Conservation (phyloP, 345 rosid genomes). For the Eucalyptus melliodora region DNA sequence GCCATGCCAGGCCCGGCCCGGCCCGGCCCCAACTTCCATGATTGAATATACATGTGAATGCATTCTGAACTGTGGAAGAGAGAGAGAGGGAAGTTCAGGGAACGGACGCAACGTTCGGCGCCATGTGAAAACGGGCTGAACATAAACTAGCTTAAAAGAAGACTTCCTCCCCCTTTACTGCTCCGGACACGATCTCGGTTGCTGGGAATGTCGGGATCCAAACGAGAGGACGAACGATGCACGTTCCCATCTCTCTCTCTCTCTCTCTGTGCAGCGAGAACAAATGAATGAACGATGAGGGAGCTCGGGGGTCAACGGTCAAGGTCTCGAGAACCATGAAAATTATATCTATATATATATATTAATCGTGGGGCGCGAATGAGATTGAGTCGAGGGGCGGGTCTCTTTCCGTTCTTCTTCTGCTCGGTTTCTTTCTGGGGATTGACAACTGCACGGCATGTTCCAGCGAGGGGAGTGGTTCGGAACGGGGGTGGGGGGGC, state of each 20-base stretch:
- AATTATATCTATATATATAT: too few species aligned
- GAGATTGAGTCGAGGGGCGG: neutral
- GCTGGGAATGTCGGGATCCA: neutral
- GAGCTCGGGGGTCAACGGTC: neutral
- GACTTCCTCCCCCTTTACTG: neutral
- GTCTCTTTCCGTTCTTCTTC: neutral
- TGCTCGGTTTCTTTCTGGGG: neutral
- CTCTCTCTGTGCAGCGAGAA: neutral
- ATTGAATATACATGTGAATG: neutral
- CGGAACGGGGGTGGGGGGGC: neutral
- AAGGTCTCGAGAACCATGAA: neutral
- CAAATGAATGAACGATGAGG: neutral
- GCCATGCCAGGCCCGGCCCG: neutral
- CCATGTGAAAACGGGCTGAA: neutral
- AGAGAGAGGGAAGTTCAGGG: neutral
- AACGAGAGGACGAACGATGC: neutral
- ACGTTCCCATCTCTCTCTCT: neutral
- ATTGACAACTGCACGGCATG: neutral
- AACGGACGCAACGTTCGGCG: neutral
- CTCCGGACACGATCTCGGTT: neutral
- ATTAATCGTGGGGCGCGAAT: neutral
- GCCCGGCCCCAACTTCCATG: neutral
- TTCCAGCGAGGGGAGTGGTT: neutral
- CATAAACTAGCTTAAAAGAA: neutral
- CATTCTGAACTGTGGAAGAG: neutral